These are phyloP conservation scores for Microstegium vimineum DNA, from an alignment of 176 grass and related monocot genomes.

Conservation along the genomic window DNA sequence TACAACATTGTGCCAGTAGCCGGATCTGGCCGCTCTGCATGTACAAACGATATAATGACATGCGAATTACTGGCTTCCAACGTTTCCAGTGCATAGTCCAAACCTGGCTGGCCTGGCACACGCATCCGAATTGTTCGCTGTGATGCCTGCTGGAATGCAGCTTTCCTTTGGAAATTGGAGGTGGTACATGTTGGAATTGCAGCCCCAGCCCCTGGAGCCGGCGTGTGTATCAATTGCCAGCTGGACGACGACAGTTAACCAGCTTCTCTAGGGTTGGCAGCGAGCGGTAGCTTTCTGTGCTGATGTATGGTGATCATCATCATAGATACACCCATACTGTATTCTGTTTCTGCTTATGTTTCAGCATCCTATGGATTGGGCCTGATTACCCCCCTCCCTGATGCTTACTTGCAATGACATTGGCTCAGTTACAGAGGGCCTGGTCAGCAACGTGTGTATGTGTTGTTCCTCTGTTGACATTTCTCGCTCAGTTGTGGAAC, in stretches of 20 bases:
- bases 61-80: conserved; percentile 82
- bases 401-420: not conserved
- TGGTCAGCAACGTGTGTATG: not conserved
- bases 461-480: not conserved
- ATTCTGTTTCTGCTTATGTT: not conserved
- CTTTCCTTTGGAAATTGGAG: not conserved
- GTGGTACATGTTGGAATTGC: not conserved
- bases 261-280: not conserved
- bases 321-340: not conserved
- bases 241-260: conserved; percentile 7
- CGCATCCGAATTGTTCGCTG: not conserved
- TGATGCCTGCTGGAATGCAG: not conserved
- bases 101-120: not conserved
- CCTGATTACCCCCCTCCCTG: conserved; percentile 1
- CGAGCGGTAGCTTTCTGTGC: not conserved
- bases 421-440: not conserved
- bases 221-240: not conserved
- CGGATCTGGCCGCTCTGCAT: conserved; percentile 51
- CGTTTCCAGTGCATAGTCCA: conserved; percentile 10
- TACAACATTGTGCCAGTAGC: conserved; percentile 78
- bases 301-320: not conserved
- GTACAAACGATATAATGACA: conserved; percentile 49
- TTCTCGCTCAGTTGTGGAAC: not conserved
- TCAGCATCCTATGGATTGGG: not conserved
- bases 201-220: not conserved